phyloP scores from a whole-genome alignment of 2,329 filamentous ascomycete species.

The Pseudogymnoascus destructans region DNA sequence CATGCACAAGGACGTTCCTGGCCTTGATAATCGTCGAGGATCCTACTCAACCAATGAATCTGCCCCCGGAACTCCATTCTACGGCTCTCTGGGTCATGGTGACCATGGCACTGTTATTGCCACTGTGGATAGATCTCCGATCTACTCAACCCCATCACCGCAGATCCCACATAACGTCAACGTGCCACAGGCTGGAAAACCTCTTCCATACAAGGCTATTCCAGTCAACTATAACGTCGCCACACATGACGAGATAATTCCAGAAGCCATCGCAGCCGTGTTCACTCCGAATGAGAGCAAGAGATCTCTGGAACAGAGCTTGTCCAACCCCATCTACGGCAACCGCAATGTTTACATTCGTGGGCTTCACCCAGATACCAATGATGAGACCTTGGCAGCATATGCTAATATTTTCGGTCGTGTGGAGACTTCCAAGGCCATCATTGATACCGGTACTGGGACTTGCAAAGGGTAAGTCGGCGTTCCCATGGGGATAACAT shows the following conservation, averaged over 20 bases:
- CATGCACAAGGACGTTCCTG: slow-evolving; percentile 37
- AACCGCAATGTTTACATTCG: slow-evolving; percentile 98
- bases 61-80: slow-evolving; percentile 51
- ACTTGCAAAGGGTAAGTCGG: slow-evolving; percentile 80
- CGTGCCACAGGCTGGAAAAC: slow-evolving; percentile 23
- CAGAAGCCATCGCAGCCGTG: slow-evolving; percentile 77
- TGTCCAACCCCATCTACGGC: slow-evolving; percentile 80
- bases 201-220: slow-evolving; percentile 24
- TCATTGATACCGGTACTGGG: slow-evolving; percentile 86
- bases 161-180: slow-evolving; percentile 33
- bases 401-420: slow-evolving; percentile 83
- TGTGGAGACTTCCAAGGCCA: slow-evolving; percentile 95
- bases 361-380: slow-evolving; percentile 86
- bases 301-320: slow-evolving; percentile 83
- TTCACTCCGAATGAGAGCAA: slow-evolving; percentile 74
- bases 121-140: slow-evolving; percentile 44
- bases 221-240: slow-evolving; percentile 22
- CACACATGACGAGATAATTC: slow-evolving; percentile 43
- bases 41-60: slow-evolving; percentile 59
- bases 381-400: slow-evolving; percentile 71
- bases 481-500: not conserved
- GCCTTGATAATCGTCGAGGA: slow-evolving; percentile 50
- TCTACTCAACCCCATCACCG: slow-evolving; percentile 55
- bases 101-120: slow-evolving; percentile 48
- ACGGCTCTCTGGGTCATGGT: slow-evolving; percentile 43